Evolutionary conservation across 495 filamentous ascomycete species (phyloP), one percentile per base, ranked within the genome.

Genomic region (Chaetomium fimeti): DNA sequence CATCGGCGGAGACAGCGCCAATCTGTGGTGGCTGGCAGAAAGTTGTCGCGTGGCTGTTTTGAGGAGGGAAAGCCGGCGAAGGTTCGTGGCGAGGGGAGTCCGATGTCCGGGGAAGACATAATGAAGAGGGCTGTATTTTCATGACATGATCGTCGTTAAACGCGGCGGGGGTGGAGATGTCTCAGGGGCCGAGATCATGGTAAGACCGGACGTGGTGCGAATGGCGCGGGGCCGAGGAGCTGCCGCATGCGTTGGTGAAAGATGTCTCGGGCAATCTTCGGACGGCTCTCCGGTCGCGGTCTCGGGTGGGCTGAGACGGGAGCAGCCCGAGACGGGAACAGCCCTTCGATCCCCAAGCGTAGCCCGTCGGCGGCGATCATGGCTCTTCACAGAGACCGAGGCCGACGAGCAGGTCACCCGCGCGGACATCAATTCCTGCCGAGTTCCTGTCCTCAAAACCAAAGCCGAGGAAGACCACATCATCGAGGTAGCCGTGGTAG

Each of bases 401-500:
- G 22, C 72, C 78, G 48, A 42, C 62, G 45, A 84, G 49, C 57
- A 86, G 58, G 61, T 84, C 83, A 7, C 74, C 68, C 0, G 80
- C 82, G 15, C 68, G 18, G 3, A 84, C 72, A 64, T 83, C 82
- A 22, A 84, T 80, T 0, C 74, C 79, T 0, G 68, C 82, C 3
- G 76, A 68, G 2, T 64, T 55, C 16, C 63, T 64, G 65, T 85
- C 83, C 66, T 85, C 83, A 32, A 80, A 75, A 1, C 83, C 81
- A 64, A 84, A 84, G 1, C 67, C 73, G 0, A 85, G 49, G 32
- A 86, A 74, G 3, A 84, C 15, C 0, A 77, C 74, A 61, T 85
- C 82, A 63, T 86, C 83, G 1, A 78, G 38, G 57, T 77, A 79
- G 7, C 81, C 82, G 62, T 83, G 78, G 66, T 83, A 82, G 54